A percentile compares a stretch with the other conserved stretches of the same genome.
Evolutionary conservation across 1,139 yeast genomes (phyloP).

Genomic region (Blastobotrys raffinosifermentans): DNA sequence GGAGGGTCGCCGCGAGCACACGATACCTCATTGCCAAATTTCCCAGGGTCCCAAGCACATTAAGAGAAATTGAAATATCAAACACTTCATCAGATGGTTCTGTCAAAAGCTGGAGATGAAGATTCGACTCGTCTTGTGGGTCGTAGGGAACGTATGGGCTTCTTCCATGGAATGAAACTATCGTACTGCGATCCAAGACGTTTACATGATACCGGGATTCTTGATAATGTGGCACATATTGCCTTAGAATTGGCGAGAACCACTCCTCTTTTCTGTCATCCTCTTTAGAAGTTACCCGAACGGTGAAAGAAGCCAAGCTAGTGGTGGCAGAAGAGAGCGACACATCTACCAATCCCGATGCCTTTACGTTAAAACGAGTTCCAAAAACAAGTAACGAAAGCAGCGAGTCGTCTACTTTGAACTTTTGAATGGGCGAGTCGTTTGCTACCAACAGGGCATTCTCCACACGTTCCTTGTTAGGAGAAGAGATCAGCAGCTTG

Average conservation of each 20-base stretch:
- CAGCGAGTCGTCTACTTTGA: constrained; percentile 5
- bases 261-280: constrained; percentile 3
- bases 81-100: constrained; percentile 22
- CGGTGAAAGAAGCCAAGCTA: constrained; percentile 17
- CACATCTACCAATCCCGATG: constrained; percentile 12
- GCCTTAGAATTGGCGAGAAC: constrained; percentile 60
- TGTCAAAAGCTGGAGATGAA: constrained; percentile 33
- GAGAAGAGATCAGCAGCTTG: neutral
- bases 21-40: constrained; percentile 33
- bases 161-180: constrained; percentile 56
- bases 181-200: constrained; percentile 29
- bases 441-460: neutral
- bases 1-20: constrained; percentile 29
- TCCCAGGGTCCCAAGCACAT: constrained; percentile 32
- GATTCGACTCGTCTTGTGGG: constrained; percentile 19
- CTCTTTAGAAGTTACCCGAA: constrained; percentile 7
- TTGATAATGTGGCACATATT: constrained; percentile 52
- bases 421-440: neutral
- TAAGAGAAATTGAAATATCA: constrained; percentile 27
- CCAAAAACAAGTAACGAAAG: constrained; percentile 7
- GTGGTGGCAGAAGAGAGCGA: constrained; percentile 12
- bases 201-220: constrained; percentile 77
- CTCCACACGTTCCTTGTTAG: too few relatives aligned
- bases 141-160: constrained; percentile 69
- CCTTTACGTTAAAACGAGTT: constrained; percentile 4